Base-by-base conservation (phyloP, 1,284 basidiomycete species). In the Stereum hirsutum region DNA sequence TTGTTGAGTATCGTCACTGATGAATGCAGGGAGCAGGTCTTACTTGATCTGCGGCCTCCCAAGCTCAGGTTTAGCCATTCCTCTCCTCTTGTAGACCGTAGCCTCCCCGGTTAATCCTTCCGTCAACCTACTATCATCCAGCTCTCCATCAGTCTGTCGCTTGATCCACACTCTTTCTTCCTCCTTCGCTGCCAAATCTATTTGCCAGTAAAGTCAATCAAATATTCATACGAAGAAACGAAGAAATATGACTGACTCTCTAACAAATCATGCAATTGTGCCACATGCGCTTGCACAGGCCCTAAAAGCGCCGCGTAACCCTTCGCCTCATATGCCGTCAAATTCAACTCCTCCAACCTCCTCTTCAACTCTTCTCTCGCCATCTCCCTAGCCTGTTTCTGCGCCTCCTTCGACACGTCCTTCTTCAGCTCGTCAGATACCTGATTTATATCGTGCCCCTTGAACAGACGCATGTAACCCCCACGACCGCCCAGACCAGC, bases 81-180 rank as follows among this genome's bases (percentile, higher is more conserved):
- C 74, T 19, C 79, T 70, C 14, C 78, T 70, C 54, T 82, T 82
- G 57, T 82, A 82, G 0, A 82, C 78, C 0, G 77, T 76, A 5
- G 75, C 66, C 54, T 82, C 78, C 6, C 78, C 79, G 6, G 78
- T 81, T 23, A 81, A 52, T 14, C 78, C 78, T 53, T 82, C 79
- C 4, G 75, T 78, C 41, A 82, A 53, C n/a, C 78, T 66, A 47
- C 66, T 74, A 53, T 81, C 78, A 47, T 82, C 79, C 4, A 82
- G 63, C 51, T 82, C 79, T 21, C 79, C 79, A 52, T 81, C 79
- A 1, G 74, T 80, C 56, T 80, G 78, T 4, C 78, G 70, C 54
- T 80, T 82, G 15, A 81, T 63, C 78, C 78, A 82, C 3, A 81
- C 69, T 6, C 78, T 70, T 50, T 81, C 78, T 52, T 81, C 78